Evolutionary conservation across 1,284 basidiomycete genomes (phyloP), one percentile per base, ranked within the genome.

Genomic region (Schizophyllum amplum): DNA sequence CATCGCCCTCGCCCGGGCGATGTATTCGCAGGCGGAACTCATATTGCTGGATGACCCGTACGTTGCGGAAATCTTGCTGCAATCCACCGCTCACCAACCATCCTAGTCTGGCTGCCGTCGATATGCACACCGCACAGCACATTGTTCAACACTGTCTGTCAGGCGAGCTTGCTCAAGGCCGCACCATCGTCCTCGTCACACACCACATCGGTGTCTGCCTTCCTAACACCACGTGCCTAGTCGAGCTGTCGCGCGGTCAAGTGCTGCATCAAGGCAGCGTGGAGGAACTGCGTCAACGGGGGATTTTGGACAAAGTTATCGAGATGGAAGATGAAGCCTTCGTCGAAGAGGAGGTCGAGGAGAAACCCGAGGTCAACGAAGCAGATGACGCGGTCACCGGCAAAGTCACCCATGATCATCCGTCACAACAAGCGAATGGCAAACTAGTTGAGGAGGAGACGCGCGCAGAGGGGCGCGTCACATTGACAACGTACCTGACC

Each of bases 61-160:
- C 33, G 33, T 42, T 42, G 33, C n/a, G 50, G n/a, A 58, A 7
- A 42, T 54, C 56, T 25, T 47, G 21, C 24, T 58, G 61, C 72
- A 42, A 9, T 42, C 33, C 17, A 3, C 33, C 17, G 33, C 11
- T 42, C 33, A 17, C 11, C 13, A 9, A 83, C 82, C 62, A 79
- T 95, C 20, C 77, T 94, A 7, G 90, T 3, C 76, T 96, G 13
- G 87, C 90, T 0, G 92, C 92, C 1, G 90, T 96, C 6, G 93
- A 96, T 69, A 91, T 92, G 72, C 90, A 94, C 65, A 93, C 90
- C 1, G 89, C 90, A 48, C 82, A 86, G 61, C 87, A 90, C 63
- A 75, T 90, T 9, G 81, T 87, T 49, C 73, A 79, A 55, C 72
- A 82, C 59, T 85, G 87, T 62, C 71, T 92, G 17, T 75, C 74